Evolutionary conservation across 192 early-diverging fungal genomes (phyloP), one percentile per base, ranked within the genome.

Genomic region (Podila minutissima): DNA sequence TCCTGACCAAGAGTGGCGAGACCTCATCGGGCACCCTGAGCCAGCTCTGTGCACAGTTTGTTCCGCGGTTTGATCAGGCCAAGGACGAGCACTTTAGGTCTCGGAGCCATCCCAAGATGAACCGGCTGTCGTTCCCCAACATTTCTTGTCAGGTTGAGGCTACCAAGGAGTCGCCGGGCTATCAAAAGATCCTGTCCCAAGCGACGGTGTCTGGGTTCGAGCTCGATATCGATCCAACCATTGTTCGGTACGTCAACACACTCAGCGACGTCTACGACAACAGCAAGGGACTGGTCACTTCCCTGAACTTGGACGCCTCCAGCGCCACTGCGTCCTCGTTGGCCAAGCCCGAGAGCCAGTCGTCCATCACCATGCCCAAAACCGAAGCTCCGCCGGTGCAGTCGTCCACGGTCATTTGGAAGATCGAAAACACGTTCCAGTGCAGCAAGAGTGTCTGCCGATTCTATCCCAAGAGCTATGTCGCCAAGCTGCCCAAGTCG

Each of bases 121-220:
- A 91, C 53, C 81, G 83, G 31, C 65, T 91, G 62, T 62, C 62
- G 29, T 67, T 89, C 67, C 90, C 90, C 0, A 76, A 74, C n/a
- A 88, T 91, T 31, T 82, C 81, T 6, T 87, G 86, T 62, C 83
- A 89, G 48, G 75, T 92, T 4, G 73, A 84, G 20, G 71, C 81
- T 11, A 79, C 62, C 12, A 81, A 71, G 61, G 72, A 78, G 6
- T 83, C 75, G 0, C 82, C 65, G 15, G 75, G 82, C 22, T 85
- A 84, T 57, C 75, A 84, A 31, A 66, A 71, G n/a, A 53, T 93
- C 10, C 73, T 71, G 8, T 81, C 91, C n/a, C 74, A 88, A 64
- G 89, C 91, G 2, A 69, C 85, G 5, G 89, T 94, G 4, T 83
- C 86, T 49, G 94, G 94, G 5, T 95, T 95, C 71, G 88, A 92